Evolutionary conservation across 2,329 filamentous ascomycete species (phyloP).

Genomic region (Aspergillus sp.): DNA sequence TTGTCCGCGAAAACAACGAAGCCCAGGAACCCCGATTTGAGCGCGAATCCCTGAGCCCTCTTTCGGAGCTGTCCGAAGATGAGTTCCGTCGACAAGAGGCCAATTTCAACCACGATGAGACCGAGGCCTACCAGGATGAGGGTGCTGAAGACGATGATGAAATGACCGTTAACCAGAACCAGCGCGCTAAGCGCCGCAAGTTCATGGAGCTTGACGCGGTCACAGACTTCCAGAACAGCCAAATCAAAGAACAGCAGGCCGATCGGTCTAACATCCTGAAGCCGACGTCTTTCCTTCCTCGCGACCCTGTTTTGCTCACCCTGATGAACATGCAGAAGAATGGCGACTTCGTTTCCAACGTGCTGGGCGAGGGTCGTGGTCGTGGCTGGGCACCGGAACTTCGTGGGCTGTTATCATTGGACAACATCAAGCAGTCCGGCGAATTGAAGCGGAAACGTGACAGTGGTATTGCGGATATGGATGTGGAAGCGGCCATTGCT

Average conservation of each 20-base stretch:
- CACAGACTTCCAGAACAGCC: constrained; percentile 64
- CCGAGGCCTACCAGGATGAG: constrained; percentile 34
- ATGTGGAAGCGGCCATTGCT: constrained; percentile 58
- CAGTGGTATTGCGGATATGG: constrained; percentile 73
- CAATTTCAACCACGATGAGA: constrained; percentile 42
- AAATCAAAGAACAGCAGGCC: constrained; percentile 79
- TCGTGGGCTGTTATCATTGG: constrained; percentile 81
- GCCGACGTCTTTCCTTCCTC: constrained; percentile 71
- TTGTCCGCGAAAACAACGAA: constrained; percentile 17
- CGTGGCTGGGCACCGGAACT: constrained; percentile 86
- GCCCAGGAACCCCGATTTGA: constrained; percentile 42
- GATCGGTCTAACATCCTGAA: constrained; percentile 82
- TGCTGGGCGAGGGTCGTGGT: constrained; percentile 72
- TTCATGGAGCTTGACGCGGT: constrained; percentile 72
- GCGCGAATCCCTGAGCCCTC: constrained; percentile 60
- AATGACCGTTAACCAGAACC: constrained; percentile 53
- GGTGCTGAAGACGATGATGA: constrained; percentile 39
- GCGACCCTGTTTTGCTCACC: constrained; percentile 76
- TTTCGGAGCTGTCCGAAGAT: constrained; percentile 61
- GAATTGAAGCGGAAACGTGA: constrained; percentile 93
- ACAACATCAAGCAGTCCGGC: constrained; percentile 64
- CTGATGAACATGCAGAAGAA: constrained; percentile 87
- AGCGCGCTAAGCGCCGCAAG: constrained; percentile 71
- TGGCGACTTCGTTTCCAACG: constrained; percentile 78
- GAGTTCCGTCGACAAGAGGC: constrained; percentile 13